Evolutionary conservation across 768 basidiomycete species (phyloP).

Genomic region (Tephrocybe rancida): DNA sequence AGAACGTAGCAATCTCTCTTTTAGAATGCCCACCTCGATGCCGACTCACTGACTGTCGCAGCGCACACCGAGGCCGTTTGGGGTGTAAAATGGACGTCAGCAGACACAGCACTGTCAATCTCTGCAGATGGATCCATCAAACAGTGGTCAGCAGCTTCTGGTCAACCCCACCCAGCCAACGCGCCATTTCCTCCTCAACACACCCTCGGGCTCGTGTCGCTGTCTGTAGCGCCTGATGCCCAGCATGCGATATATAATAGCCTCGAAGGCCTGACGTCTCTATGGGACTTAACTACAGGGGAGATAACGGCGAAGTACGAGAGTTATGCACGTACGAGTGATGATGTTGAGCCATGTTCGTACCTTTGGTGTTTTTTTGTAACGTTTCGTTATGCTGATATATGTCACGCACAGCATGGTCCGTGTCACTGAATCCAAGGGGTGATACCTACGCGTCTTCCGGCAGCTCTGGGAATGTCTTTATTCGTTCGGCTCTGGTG

Average conservation of each 20-base stretch:
- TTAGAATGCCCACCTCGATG: slow-evolving; percentile 27
- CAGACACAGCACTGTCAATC: slow-evolving; percentile 65
- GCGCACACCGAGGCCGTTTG: slow-evolving; percentile 82
- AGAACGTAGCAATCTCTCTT: slow-evolving; percentile 59
- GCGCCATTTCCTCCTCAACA: slow-evolving; percentile 64
- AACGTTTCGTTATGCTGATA: neutral
- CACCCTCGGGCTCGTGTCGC: slow-evolving; percentile 81
- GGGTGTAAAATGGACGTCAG: slow-evolving; percentile 73
- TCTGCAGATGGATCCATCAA: slow-evolving; percentile 81
- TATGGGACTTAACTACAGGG: slow-evolving; percentile 73
- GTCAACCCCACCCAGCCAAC: slow-evolving; percentile 58
- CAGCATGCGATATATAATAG: slow-evolving; percentile 74
- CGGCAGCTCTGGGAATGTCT: slow-evolving; percentile 70
- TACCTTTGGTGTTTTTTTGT: slow-evolving; percentile 12
- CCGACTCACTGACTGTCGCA: slow-evolving; percentile 42
- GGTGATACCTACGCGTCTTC: slow-evolving; percentile 76
- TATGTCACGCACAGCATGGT: slow-evolving; percentile 61
- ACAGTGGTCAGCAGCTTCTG: slow-evolving; percentile 70
- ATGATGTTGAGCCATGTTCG: slow-evolving; percentile 72
- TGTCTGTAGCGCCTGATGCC: slow-evolving; percentile 73
- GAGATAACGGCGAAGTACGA: slow-evolving; percentile 66
- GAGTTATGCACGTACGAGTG: slow-evolving; percentile 65
- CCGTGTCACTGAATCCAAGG: slow-evolving; percentile 78
- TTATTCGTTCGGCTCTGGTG: slow-evolving; percentile 68
- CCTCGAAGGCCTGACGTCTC: slow-evolving; percentile 78